Base-by-base conservation (phyloP, 805 yeast genomes). In the Suhomyces pyralidae region DNA sequence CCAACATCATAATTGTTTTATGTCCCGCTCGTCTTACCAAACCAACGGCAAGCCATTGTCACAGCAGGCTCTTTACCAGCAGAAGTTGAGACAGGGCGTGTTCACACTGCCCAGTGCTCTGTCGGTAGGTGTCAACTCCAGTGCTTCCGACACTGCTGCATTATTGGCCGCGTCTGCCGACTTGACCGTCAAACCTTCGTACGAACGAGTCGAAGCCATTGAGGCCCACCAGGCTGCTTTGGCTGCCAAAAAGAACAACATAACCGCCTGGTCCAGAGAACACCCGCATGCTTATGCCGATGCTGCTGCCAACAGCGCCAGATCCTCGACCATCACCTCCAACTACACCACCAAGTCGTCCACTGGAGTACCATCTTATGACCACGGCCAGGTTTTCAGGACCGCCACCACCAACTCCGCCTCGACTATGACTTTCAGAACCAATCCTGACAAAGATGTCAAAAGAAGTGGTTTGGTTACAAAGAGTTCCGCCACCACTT, bases 91-190 rank as follows among this genome's bases (percentile, higher is more conserved):
- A 61, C 85, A 84, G 60, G 92, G 92, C 26, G 75, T 82, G 36
- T 86, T 74, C 69, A 58, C 87, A 81, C 46, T 81, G 68, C 64
- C 77, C 48, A 55, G 78, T 17, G 73, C 68, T 49, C 75, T 75
- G 3, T 69, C 77, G 9, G 69, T 83, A 5, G 92, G 93, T n/a
- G 87, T 86, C 28, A 78, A 81, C 55, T 78, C 84, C 53, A 77
- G 81, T 42, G 89, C 91, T 26, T 80, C 89, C 14, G 90, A 85
- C 63, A 81, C 87, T 5, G 93, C 96, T 47, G 94, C 94, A 1
- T 71, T 86, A 50, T 73, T 86, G 55, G 96, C 94, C 2, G 81
- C 88, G 6, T 80, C 84, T 10, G 70, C 87, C 2, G 88, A 84
- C 65, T 74, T 84, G 45, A 77, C 83, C 2, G 81, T 86, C 38